Conservation (phyloP, 345 rosid genomes). For the Salix arbutifolia region DNA sequence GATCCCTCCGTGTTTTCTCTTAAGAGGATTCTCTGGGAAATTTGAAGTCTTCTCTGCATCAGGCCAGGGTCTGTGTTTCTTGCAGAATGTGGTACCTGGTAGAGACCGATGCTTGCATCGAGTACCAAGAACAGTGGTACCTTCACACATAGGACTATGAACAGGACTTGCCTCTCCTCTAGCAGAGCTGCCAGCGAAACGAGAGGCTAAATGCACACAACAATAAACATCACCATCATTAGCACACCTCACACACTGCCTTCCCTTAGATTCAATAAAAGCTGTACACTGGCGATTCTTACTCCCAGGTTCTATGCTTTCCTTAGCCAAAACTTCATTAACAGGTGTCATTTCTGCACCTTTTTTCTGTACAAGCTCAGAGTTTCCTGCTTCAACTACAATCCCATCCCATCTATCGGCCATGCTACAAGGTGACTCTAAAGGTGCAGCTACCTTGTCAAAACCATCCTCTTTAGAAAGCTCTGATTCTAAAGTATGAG, state of each 20-base stretch:
- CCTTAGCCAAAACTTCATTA: slow-evolving; percentile 36
- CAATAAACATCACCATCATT: slow-evolving; percentile 96
- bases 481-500: slow-evolving; percentile 31
- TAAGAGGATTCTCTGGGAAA: slow-evolving; percentile 35
- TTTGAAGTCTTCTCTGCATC: slow-evolving; percentile 24
- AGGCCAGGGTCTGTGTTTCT: slow-evolving; percentile 76
- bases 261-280: slow-evolving; percentile 86
- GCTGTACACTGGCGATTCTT: slow-evolving; percentile 86
- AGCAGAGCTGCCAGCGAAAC: slow-evolving; percentile 59
- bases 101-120: slow-evolving; percentile 92
- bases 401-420: slow-evolving; percentile 68
- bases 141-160: slow-evolving; percentile 77
- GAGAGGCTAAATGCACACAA: slow-evolving; percentile 97
- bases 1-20: slow-evolving; percentile 53
- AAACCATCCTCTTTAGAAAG: slow-evolving; percentile 24
- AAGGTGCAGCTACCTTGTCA: slow-evolving; percentile 27
- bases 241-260: slow-evolving; percentile 98
- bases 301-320: slow-evolving; percentile 46
- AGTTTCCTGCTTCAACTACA: slow-evolving; percentile 54
- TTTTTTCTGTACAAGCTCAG: slow-evolving; percentile 26
- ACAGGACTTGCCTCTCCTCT: slow-evolving; percentile 51
- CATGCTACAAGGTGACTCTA: slow-evolving; percentile 42
- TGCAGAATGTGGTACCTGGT: slow-evolving; percentile 72
- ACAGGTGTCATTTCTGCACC: slow-evolving; percentile 34
- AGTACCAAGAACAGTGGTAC: slow-evolving; percentile 92